Base-by-base conservation (phyloP, 306 rosid genomes). In the Abrus pulchellus region DNA sequence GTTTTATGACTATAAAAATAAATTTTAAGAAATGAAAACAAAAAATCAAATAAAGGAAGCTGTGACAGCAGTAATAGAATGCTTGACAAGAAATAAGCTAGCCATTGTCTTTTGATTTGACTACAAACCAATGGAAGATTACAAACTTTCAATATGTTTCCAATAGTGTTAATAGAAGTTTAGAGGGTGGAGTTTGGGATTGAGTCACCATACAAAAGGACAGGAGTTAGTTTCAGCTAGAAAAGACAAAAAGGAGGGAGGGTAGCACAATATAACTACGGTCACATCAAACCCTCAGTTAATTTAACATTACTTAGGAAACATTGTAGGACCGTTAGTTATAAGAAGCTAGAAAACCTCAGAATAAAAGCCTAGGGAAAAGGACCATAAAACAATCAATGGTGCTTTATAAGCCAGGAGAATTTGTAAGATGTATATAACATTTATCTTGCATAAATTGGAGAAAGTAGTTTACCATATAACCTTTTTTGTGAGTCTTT, bases 81-180 rank as follows among this genome's bases (percentile, higher is more conserved):
- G 56, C 44, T 41, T 45, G 28, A 20, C 20, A 20, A 20, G 20
- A 20, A 20, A 20, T 20, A 20, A 20, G 20, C 20, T 20, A 20
- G 20, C 20, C 20, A 20, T 20, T 20, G 20, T 20, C 20, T 20
- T 20, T 20, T 20, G 20, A 20, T 20, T 20, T 45, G 68, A 55
- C 38, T 54, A 44, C 52, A 82, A 48, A 68, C 48, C 30, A 47
- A 75, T 9, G 49, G 13, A 12, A 75, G 56, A 57, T 28, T 67
- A 41, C 68, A 66, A 30, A 72, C 72, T 69, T 11, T 41, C 71
- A 81, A 76, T 49, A 74, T 47, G 83, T 70, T 20, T 63, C 76
- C 3, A 59, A 54, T 20, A 20, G 57, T 29, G 64, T 66, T 56
- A 49, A 63, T 54, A 80, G 61, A 70, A 54, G 14, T 60, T 74